phyloP scores from a whole-genome alignment of 108 stramenopile genomes.

The Thalassiosira profunda region DNA sequence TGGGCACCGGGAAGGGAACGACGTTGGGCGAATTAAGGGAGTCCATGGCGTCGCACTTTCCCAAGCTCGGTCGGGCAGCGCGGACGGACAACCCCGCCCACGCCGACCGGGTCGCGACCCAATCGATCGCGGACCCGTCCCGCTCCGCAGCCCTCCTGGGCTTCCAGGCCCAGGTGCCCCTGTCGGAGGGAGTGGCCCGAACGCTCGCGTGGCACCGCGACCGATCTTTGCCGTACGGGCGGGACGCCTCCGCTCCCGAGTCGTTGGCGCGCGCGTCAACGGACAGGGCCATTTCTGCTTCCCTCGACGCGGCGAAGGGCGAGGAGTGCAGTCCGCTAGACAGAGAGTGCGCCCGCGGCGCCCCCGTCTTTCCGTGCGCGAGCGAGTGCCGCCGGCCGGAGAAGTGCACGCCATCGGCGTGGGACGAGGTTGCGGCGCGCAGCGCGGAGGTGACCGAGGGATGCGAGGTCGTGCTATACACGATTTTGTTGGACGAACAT shows the following conservation, averaged over 20 bases:
- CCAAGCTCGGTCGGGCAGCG: conserved; percentile 1
- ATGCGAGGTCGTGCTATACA: conserved; percentile 79
- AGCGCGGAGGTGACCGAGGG: conserved; percentile 59
- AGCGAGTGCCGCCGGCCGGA: conserved; percentile 75
- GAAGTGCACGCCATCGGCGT: conserved; percentile 68
- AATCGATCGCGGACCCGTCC: conserved; percentile 52
- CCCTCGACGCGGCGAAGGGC: conserved; percentile 14
- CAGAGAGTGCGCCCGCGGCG: conserved; percentile 74
- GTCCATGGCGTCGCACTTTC: conserved; percentile 55
- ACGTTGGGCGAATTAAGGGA: conserved; percentile 50
- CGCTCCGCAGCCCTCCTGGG: conserved; percentile 67
- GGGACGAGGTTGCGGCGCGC: conserved; percentile 62
- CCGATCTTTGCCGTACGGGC: conserved; percentile 71
- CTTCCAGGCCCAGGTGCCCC: conserved; percentile 59
- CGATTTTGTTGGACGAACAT: conserved; percentile 64
- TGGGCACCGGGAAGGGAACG: conserved; percentile 67
- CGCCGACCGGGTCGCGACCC: conserved; percentile 19
- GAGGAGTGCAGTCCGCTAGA: conserved; percentile 66
- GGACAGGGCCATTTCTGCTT: conserved; percentile 6
- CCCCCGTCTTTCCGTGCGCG: conserved; percentile 85
- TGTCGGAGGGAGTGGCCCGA: conserved; percentile 64
- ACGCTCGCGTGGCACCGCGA: conserved; percentile 84
- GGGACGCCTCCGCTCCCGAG: conserved; percentile 12
- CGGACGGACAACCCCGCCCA: not conserved
- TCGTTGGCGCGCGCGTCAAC: conserved; percentile 14